A percentile compares a stretch with the other conserved stretches of the same genome.
Evolutionary conservation across 106 monocot genomes (phyloP).

Genomic region (Iris macrosiphon): DNA sequence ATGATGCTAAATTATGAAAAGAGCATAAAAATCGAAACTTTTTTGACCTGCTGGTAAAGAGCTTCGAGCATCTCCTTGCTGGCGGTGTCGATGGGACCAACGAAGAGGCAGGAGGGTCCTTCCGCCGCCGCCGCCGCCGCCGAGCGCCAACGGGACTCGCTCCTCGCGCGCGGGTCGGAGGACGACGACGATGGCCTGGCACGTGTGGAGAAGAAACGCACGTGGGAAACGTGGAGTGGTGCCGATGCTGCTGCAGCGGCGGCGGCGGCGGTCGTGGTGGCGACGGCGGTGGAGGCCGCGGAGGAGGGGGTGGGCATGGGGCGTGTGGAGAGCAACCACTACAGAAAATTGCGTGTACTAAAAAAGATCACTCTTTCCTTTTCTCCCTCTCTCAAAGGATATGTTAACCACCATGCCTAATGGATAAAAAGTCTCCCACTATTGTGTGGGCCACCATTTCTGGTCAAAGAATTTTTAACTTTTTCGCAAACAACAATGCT

Average conservation of each 20-base stretch:
- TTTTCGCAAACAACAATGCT: no score
- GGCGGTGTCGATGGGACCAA: conserved; percentile 86
- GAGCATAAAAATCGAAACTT: not conserved
- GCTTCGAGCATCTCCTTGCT: conserved; percentile 97
- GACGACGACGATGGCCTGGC: no score
- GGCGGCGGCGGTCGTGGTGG: not conserved
- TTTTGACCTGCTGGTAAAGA: conserved; percentile 90
- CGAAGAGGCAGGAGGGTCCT: conserved; percentile 93
- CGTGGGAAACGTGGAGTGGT: not conserved
- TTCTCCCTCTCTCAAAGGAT: no score
- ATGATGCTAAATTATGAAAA: no score
- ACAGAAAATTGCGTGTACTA: no score
- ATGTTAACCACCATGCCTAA: no score
- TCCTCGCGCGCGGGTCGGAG: conserved; percentile 2
- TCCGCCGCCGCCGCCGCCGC: conserved; percentile 23
- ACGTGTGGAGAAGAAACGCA: not conserved
- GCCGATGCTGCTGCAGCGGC: not conserved
- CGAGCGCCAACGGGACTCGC: not conserved
- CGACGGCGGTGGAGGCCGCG: conserved; percentile 1
- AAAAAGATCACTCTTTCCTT: no score
- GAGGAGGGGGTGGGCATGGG: conserved; percentile 5
- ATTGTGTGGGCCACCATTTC: no score
- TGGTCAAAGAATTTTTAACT: no score
- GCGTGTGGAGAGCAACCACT: conserved; percentile 12
- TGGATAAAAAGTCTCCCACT: no score